Conservation (phyloP, 805 yeast genomes). For the Starmerella kuoi region DNA sequence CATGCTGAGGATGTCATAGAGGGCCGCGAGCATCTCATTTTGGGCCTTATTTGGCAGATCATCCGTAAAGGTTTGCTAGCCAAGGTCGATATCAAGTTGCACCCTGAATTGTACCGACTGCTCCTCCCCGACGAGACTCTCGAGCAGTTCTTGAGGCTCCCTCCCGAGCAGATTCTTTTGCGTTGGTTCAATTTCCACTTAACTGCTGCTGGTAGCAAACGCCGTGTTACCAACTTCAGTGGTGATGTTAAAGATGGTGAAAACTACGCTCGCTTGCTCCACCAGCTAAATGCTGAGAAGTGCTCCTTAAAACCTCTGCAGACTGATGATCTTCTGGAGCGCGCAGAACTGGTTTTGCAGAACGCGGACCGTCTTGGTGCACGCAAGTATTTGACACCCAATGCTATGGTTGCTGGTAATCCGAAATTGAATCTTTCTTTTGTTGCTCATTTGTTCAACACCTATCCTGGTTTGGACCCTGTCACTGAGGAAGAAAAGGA, state of each 20-base stretch:
- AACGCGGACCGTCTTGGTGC: constrained; percentile 88
- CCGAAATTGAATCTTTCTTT: constrained; percentile 94
- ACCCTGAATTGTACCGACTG: constrained; percentile 90
- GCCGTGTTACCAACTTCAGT: constrained; percentile 77
- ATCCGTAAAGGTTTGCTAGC: constrained; percentile 90
- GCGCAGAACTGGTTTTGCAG: constrained; percentile 76
- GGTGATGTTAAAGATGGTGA: constrained; percentile 90
- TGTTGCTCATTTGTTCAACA: constrained; percentile 93
- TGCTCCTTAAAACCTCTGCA: constrained; percentile 79
- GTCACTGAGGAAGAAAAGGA: constrained; percentile 66
- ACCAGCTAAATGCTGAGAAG: constrained; percentile 72
- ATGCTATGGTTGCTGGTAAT: constrained; percentile 86
- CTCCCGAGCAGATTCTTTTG: constrained; percentile 91
- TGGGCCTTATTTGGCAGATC: constrained; percentile 96
- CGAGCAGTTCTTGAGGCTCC: constrained; percentile 89
- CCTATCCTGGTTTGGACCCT: constrained; percentile 93
- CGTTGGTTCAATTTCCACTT: constrained; percentile 97
- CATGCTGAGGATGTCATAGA: constrained; percentile 95
- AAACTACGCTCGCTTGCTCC: constrained; percentile 76
- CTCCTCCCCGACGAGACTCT: constrained; percentile 93
- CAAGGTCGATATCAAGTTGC: constrained; percentile 89
- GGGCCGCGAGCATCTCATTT: constrained; percentile 88
- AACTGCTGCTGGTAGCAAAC: constrained; percentile 79
- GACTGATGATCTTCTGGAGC: constrained; percentile 54
- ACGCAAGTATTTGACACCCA: constrained; percentile 89